Conservation (phyloP, 2,329 filamentous ascomycete species). For the Fusarium globosum region DNA sequence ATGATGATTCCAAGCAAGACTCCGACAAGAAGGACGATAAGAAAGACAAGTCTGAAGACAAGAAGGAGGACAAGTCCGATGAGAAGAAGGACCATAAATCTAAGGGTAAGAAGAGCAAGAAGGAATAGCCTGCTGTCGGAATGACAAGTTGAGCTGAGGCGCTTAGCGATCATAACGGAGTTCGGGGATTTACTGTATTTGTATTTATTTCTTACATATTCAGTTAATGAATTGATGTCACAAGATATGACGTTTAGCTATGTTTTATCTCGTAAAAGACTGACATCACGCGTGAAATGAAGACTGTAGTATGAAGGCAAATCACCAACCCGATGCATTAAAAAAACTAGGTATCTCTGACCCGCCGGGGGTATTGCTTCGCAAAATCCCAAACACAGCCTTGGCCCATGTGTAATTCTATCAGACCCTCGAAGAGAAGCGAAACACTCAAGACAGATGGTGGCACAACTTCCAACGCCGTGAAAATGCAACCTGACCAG, state of each 20-base stretch:
- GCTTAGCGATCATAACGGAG: constrained; percentile 25
- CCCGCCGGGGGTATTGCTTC: constrained; percentile 39
- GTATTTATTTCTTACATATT: not conserved
- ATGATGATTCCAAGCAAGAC: constrained; percentile 43
- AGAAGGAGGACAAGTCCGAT: constrained; percentile 6
- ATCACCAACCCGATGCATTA: constrained; percentile 45
- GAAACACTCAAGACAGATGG: constrained; percentile 40
- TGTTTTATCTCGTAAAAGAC: not conserved
- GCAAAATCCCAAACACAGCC: constrained; percentile 40
- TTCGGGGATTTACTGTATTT: constrained; percentile 5
- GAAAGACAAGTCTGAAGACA: constrained; percentile 5
- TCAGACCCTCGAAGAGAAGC: constrained; percentile 27
- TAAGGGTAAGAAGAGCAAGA: constrained; percentile 21
- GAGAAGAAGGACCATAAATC: constrained; percentile 21
- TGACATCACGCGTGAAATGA: not conserved
- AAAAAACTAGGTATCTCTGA: constrained; percentile 44
- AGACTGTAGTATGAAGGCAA: not conserved
- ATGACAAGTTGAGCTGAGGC: constrained; percentile 1
- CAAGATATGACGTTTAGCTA: not conserved
- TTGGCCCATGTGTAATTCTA: constrained; percentile 36
- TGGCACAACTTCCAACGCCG: constrained; percentile 46
- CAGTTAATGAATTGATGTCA: constrained; percentile 20
- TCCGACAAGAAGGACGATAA: constrained; percentile 2
- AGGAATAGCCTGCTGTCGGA: constrained; percentile 11
- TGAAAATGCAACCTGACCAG: constrained; percentile 45